phyloP scores from a whole-genome alignment of 2,329 filamentous ascomycete species.

The Curvularia verruculosa region DNA sequence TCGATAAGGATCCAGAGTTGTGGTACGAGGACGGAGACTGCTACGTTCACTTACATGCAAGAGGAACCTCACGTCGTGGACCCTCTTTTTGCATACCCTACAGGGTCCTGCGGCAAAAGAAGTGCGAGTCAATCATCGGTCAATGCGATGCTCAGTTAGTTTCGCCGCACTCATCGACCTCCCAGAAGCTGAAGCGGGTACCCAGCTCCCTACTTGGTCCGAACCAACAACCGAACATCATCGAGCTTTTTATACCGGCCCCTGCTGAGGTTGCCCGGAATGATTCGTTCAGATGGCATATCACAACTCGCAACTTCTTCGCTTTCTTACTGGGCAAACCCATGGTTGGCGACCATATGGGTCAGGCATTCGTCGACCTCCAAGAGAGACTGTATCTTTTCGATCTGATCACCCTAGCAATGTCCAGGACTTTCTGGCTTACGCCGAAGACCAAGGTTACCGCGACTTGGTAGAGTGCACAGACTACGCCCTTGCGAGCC shows the following conservation, averaged over 20 bases:
- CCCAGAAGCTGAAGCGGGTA: slow-evolving; percentile 18
- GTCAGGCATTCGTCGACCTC: slow-evolving; percentile 67
- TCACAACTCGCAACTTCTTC: slow-evolving; percentile 76
- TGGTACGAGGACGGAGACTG: slow-evolving; percentile 73
- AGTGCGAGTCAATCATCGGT: slow-evolving; percentile 67
- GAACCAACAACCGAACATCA: slow-evolving; percentile 38
- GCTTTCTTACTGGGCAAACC: slow-evolving; percentile 71
- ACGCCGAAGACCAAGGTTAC: slow-evolving; percentile 73
- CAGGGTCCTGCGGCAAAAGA: slow-evolving; percentile 60
- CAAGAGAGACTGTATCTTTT: slow-evolving; percentile 68
- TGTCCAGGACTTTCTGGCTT: slow-evolving; percentile 66
- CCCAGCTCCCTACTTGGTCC: slow-evolving; percentile 50
- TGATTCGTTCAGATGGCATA: slow-evolving; percentile 66
- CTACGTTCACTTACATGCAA: slow-evolving; percentile 70
- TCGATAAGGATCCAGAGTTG: slow-evolving; percentile 72
- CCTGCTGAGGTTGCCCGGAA: slow-evolving; percentile 61
- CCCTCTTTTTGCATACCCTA: slow-evolving; percentile 72
- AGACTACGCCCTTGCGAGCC: slow-evolving; percentile 69
- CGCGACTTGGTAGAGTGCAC: slow-evolving; percentile 68
- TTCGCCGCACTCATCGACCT: slow-evolving; percentile 17
- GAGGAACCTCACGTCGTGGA: slow-evolving; percentile 67
- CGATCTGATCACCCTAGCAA: slow-evolving; percentile 63
- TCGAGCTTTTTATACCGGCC: slow-evolving; percentile 73
- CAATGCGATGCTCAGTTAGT: slow-evolving; percentile 46
- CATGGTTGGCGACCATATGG: slow-evolving; percentile 71